phyloP scores from a whole-genome alignment of 352 stramenopile species.

The Phytopythium kandeliae region DNA sequence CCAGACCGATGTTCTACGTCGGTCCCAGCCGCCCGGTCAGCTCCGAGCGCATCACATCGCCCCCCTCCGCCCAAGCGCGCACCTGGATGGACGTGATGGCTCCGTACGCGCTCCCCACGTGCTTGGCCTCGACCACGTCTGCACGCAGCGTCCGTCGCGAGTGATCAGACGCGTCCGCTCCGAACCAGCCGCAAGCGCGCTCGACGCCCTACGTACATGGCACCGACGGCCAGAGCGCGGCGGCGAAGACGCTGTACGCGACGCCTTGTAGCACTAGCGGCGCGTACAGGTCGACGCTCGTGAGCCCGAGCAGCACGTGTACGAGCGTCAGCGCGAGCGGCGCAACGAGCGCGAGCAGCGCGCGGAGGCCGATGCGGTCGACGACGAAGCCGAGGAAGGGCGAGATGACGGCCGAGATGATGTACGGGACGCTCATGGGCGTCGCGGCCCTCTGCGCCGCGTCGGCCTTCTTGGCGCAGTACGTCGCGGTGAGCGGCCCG shows the following conservation, averaged over 20 bases:
- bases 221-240: slow-evolving; percentile 90
- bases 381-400: slow-evolving; percentile 89
- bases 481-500: slow-evolving; percentile 45
- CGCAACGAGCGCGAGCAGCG: slow-evolving; percentile 73
- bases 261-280: slow-evolving; percentile 89
- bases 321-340: slow-evolving; percentile 74
- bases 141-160: too few relatives aligned
- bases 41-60: too few relatives aligned
- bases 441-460: slow-evolving; percentile 67
- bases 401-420: slow-evolving; percentile 86
- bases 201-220: slow-evolving; percentile 31
- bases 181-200: background rate
- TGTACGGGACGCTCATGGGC: slow-evolving; percentile 91
- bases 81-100: slow-evolving; percentile 92
- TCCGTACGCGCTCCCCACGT: slow-evolving; percentile 90
- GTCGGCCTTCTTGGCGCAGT: slow-evolving; percentile 55
- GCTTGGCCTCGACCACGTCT: slow-evolving; percentile 84
- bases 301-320: slow-evolving; percentile 83
- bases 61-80: background rate
- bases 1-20: slow-evolving; percentile 80
- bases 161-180: slow-evolving; percentile 1
- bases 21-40: too few relatives aligned
- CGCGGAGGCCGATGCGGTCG: slow-evolving; percentile 85
- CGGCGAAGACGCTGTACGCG: slow-evolving; percentile 90
- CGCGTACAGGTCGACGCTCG: slow-evolving; percentile 63